Evolutionary conservation across 2,329 filamentous ascomycete species (phyloP).

Genomic region (Bipolaris victoriae): DNA sequence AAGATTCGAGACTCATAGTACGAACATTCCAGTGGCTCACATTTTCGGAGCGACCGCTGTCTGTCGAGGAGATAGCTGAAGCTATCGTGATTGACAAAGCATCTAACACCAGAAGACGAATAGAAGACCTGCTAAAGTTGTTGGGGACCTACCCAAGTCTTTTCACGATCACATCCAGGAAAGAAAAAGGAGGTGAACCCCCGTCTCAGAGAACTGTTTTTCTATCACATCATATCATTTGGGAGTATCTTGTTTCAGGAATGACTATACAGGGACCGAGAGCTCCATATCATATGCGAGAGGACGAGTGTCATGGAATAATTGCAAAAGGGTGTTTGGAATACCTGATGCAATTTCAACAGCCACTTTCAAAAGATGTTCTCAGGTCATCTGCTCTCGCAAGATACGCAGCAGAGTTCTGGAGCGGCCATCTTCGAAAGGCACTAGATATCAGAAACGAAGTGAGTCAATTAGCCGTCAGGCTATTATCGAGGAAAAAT

Average conservation of each 20-base stretch:
- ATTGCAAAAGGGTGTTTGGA: constrained; percentile 30
- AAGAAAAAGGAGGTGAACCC: no score
- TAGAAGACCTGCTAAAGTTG: no score
- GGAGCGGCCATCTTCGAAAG: constrained; percentile 31
- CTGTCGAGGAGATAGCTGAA: constrained; percentile 30
- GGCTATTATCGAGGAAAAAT: constrained; percentile 18
- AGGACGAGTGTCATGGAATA: constrained; percentile 22
- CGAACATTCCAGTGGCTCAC: constrained; percentile 37
- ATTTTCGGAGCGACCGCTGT: constrained; percentile 29
- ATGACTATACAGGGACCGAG: constrained; percentile 10
- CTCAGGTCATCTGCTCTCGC: constrained; percentile 22
- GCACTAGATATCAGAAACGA: constrained; percentile 16
- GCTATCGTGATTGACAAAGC: constrained; percentile 33
- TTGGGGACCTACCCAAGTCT: no score
- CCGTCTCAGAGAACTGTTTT: constrained; percentile 8
- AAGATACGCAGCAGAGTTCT: constrained; percentile 38
- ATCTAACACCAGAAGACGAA: constrained; percentile 13
- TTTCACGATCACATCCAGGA: no score
- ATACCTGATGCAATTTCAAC: constrained; percentile 36
- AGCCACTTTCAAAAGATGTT: background rate
- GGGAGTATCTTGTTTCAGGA: constrained; percentile 37
- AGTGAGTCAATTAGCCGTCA: constrained; percentile 14
- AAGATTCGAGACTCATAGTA: constrained; percentile 39
- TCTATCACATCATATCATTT: constrained; percentile 46
- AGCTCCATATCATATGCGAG: constrained; percentile 33